Evolutionary conservation across 2,329 filamentous ascomycete species (phyloP), one percentile per base, ranked within the genome.

Genomic region (Colletotrichum simmondsii): DNA sequence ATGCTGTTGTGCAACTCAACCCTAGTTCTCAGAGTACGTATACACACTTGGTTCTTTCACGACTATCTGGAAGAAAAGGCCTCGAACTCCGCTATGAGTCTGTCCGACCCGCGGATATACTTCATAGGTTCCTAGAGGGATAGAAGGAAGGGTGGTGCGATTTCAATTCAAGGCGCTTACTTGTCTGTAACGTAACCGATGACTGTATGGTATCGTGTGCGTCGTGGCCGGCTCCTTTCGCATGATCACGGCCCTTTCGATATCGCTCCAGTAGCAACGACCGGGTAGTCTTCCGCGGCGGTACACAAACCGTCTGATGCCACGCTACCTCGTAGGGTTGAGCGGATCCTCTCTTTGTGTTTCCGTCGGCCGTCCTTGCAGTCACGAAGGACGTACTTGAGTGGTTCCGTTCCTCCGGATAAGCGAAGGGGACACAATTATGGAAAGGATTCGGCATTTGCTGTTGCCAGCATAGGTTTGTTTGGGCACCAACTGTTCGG

Each of bases 1-100:
- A 30, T 46, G 46, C 59, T 56, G 32, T 16, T 60, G 65, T 72
- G 65, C 59, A 22, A 65, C 54, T 35, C 28, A 37, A 14, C 42
- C n/a, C 53, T 26, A 16, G 24, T 28, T 24, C 58, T 5, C 52
- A 72, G 53, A 19, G 42, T 22, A 49, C 42, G 7, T 49, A 49
- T 24, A 12, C 24, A 28, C 59, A 26, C 49, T 46, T 19, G 24
- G 42, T 37, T 64, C 28, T 35, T 54, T 49, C 42, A 14, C 7
- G 32, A 32, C 16, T 53, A 28, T 53, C n/a, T 30, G 35, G n/a
- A 30, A 24, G 24, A 7, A 56, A 7, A 56, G 11, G 26, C 42
- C 52, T 37, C 11, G 42, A 28, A 7, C 30, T 42, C 24, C 42
- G 22, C 46, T 60, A 57, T 5, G 6, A 28, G 46, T 19, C 8